Base-by-base conservation (phyloP, 306 rosid species). In the Inga leiocalycina region DNA sequence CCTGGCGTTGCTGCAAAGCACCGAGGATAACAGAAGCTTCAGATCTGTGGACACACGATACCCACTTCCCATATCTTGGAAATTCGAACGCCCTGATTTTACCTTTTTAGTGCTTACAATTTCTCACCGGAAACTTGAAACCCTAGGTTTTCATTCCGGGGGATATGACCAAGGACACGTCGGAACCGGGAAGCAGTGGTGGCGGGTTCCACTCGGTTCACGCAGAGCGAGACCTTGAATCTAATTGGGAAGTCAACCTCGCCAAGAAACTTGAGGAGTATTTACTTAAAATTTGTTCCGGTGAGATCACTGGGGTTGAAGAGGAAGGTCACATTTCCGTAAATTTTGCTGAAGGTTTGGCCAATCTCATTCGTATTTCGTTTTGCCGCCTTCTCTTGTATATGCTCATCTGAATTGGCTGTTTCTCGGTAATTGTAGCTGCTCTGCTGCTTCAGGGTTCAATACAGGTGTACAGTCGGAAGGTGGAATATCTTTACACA, bases 221-320 rank as follows among this genome's bases (percentile, higher is more conserved):
- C 77, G 90, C 97, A 2, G 97, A 90, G 92, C 98, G 99, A 59
- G 98, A 97, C 91, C 93, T 88, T 8, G 88, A 83, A 79, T 89
- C 94, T 45, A 97, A 97, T 79, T 97, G 99, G 99, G 99, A 94
- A 84, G 98, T 97, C 16, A 95, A 97, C 86, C 97, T 97, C 20
- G 95, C 95, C 67, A 87, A 87, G 79, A 94, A 94, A 70, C 97
- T 94, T 73, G 97, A 97, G 83, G 94, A 89, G 9, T 97, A 97
- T 71, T 57, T 97, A 69, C 83, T 91, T 64, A 93, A 93, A 89
- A 94, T 97, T 71, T 94, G 97, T 79, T 86, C 98, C 56, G 97
- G 98, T 37, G 97, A 92, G 75, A 85, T 96, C 39, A 87, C 93
- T 7, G 75, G 84, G 3, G 97, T 86, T n/a, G 88, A 91, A 43